Evolutionary conservation across 345 rosid genomes (phyloP), one percentile per base, ranked within the genome.

Genomic region (Pistacia vera): DNA sequence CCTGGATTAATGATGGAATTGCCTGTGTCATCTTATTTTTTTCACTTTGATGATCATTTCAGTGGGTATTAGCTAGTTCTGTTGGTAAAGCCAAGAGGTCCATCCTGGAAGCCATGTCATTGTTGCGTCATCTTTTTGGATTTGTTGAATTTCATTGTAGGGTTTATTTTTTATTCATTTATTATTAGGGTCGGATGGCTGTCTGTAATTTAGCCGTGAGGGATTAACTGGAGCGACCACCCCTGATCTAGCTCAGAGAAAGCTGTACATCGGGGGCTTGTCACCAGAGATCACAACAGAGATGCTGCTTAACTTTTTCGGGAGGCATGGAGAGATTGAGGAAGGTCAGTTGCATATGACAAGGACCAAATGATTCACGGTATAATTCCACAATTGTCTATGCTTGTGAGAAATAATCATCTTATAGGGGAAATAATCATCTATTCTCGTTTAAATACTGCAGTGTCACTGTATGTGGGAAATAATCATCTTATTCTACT

Each of bases 311-410:
- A 79, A 44, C 63, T 78, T 73, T 78, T 87, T 88, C 14, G 83
- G 79, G 69, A 83, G 86, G 75, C 84, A 88, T 68, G 92, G 92
- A 20, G 90, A 87, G 41, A 90, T 90, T 69, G 92, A 87, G 79
- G 92, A 88, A 84, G 92, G 94, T 87, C 88, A 25, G 91, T 90
- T 63, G 94, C 92, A 58, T 88, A 90, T 74, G 89, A 85, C 75
- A 90, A 90, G 83, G 90, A 88, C 71, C 94, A 66, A 81, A 86
- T 82, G 91, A 84, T 82, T 88, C 91, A 69, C 90, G 88, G 92
- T 87, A 81, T 59, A 54, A 8, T 35, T 51, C 6, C 36, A 14
- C 3, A 22, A 52, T 73, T 59, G 11, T 36, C 54, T 70, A 38
- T 73, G 56, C 22, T 66, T 22, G 46, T 56, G 72, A 66, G 17